Evolutionary conservation across 495 filamentous ascomycete genomes (phyloP).

Genomic region (Tuber brumale): DNA sequence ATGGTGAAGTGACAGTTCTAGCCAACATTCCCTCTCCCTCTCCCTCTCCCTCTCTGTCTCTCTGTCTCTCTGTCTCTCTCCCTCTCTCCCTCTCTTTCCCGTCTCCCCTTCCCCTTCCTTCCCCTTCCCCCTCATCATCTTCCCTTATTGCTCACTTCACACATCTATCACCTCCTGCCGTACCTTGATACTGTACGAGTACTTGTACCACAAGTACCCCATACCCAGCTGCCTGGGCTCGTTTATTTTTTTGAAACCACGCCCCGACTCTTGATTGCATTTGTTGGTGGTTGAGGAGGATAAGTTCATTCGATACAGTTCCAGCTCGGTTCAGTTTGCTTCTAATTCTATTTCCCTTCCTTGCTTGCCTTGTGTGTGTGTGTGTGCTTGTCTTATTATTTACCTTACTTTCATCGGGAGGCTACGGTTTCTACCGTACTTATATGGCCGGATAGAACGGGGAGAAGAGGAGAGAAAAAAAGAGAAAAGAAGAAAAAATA

Average conservation of each 20-base stretch:
- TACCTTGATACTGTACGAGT: not conserved
- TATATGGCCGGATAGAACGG: not conserved
- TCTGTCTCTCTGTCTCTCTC: not conserved
- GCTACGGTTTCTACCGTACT: not conserved
- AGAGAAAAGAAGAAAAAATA: not conserved
- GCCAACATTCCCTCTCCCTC: not conserved
- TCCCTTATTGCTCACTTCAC: not conserved
- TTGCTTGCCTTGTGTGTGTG: not conserved
- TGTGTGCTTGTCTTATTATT: not conserved
- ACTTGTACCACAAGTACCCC: not conserved
- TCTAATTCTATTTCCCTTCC: not conserved
- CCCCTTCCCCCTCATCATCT: not conserved
- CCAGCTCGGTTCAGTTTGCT: not conserved
- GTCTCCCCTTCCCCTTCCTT: not conserved
- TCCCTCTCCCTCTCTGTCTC: not conserved
- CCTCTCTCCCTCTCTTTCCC: not conserved
- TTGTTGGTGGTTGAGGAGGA: not conserved
- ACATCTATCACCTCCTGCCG: not conserved
- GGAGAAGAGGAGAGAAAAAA: not conserved
- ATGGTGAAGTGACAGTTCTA: not conserved
- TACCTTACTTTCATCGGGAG: not conserved
- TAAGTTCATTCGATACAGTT: not conserved
- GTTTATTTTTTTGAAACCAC: not conserved
- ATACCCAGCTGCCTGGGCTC: not conserved
- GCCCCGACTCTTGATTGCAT: not conserved